These are phyloP conservation scores for Lactuca sativa DNA, from an alignment of 129 eudicot species.

Conservation along the genomic window DNA sequence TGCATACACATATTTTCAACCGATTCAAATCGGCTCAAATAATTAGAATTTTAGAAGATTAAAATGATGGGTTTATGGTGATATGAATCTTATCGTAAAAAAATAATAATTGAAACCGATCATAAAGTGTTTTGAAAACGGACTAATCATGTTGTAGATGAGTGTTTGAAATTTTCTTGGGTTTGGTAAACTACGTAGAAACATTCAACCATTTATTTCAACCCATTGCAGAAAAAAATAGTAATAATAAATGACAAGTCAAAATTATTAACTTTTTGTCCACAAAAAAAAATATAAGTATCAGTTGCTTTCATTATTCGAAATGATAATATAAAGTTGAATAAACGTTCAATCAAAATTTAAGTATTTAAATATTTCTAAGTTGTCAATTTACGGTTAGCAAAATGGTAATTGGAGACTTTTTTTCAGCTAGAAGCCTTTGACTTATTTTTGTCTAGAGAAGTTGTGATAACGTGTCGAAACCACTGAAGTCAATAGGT, in stretches of 20 bases:
- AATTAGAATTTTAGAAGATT: too few relatives aligned
- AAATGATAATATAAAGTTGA: too few relatives aligned
- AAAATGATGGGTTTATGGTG: background rate
- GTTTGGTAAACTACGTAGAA: slow-evolving; percentile 35
- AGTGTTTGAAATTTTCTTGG: background rate
- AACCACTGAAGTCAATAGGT: background rate
- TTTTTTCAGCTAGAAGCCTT: background rate
- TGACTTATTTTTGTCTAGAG: too few relatives aligned
- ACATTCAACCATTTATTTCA: slow-evolving; percentile 4
- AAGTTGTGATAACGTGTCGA: background rate
- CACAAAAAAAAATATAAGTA: background rate
- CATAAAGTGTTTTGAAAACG: slow-evolving; percentile 3
- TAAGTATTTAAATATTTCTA: background rate
- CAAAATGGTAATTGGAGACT: slow-evolving; percentile 11
- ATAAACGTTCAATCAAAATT: too few relatives aligned
- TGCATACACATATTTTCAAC: too few relatives aligned
- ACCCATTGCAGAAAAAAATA: background rate
- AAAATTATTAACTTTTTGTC: background rate
- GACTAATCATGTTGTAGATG: background rate
- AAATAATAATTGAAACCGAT: background rate
- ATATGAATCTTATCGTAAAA: too few relatives aligned
- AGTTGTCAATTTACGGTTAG: slow-evolving; percentile 19
- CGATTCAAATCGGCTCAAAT: too few relatives aligned
- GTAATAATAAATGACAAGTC: background rate
- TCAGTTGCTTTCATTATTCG: background rate